Conservation (phyloP, 805 yeast species). For the Metschnikowia arizonensis region DNA sequence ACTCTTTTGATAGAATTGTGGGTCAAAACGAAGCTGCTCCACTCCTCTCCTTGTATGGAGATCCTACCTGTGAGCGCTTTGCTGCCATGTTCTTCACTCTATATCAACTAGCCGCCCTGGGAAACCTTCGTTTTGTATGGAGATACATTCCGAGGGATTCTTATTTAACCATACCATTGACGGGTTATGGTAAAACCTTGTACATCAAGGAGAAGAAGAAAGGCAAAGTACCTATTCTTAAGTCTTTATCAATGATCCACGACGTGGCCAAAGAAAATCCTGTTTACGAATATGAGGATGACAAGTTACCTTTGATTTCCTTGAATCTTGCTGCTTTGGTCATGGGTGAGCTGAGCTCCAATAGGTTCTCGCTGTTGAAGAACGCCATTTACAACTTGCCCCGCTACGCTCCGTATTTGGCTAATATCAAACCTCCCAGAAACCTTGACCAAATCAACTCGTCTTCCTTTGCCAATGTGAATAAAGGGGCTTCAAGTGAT, state of each 20-base stretch:
- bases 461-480: slow-evolving; percentile 28
- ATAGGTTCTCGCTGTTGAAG: slow-evolving; percentile 4
- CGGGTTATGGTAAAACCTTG: slow-evolving; percentile 58
- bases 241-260: slow-evolving; percentile 4
- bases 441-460: slow-evolving; percentile 13
- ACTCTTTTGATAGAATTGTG: slow-evolving; percentile 60
- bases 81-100: slow-evolving; percentile 55
- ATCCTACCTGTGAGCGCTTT: slow-evolving; percentile 48
- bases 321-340: slow-evolving; percentile 9
- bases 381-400: slow-evolving; percentile 13
- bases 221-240: background rate
- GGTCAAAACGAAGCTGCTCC: slow-evolving; percentile 51
- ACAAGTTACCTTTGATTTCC: slow-evolving; percentile 7
- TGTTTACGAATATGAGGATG: slow-evolving; percentile 7
- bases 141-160: slow-evolving; percentile 57
- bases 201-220: slow-evolving; percentile 7
- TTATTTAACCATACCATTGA: slow-evolving; percentile 21
- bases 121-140: slow-evolving; percentile 71
- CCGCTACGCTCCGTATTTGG: slow-evolving; percentile 12
- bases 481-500: slow-evolving; percentile 36
- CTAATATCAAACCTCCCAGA: background rate
- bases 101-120: slow-evolving; percentile 53
- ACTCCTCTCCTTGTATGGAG: slow-evolving; percentile 63
- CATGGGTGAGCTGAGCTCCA: background rate
- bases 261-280: background rate